These are phyloP conservation scores for Mycena latifolia DNA, from an alignment of 768 basidiomycete species.

Conservation along the genomic window DNA sequence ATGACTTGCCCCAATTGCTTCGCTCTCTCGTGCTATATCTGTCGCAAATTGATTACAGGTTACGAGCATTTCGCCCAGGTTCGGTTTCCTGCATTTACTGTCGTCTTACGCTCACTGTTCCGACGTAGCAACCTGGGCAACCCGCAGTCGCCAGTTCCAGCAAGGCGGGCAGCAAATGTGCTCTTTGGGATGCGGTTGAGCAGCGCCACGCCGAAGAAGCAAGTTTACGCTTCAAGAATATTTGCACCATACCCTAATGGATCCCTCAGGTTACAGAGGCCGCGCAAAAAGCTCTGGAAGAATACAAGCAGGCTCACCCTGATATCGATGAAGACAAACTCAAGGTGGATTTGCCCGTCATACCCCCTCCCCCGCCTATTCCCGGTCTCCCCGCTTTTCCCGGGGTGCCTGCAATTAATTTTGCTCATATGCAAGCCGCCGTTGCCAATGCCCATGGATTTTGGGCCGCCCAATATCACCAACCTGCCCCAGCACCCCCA, in stretches of 20 bases:
- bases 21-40: conserved; percentile 87
- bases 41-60: conserved; percentile 76
- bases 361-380: conserved; percentile 40
- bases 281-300: conserved; percentile 72
- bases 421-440: conserved; percentile 9
- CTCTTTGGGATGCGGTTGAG: conserved; percentile 78
- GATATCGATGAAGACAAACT: conserved; percentile 71
- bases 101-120: conserved; percentile 12
- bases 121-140: conserved; percentile 24
- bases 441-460: conserved; percentile 27
- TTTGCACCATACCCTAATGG: conserved; percentile 8
- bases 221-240: conserved; percentile 14
- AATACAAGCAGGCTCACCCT: conserved; percentile 70
- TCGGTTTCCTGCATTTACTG: conserved; percentile 34
- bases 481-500: background rate
- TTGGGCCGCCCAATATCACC: conserved; percentile 16
- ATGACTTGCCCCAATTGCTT: conserved; percentile 84
- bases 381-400: conserved; percentile 2
- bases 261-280: conserved; percentile 74
- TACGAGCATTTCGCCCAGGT: conserved; percentile 83
- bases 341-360: conserved; percentile 72
- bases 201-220: conserved; percentile 78
- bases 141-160: conserved; percentile 33
- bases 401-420: background rate
- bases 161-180: conserved; percentile 61